A percentile compares a stretch with the other conserved stretches of the same genome.
Evolutionary conservation across 2,329 filamentous ascomycete species (phyloP).

Genomic region (Colletotrichum orchidophilum): DNA sequence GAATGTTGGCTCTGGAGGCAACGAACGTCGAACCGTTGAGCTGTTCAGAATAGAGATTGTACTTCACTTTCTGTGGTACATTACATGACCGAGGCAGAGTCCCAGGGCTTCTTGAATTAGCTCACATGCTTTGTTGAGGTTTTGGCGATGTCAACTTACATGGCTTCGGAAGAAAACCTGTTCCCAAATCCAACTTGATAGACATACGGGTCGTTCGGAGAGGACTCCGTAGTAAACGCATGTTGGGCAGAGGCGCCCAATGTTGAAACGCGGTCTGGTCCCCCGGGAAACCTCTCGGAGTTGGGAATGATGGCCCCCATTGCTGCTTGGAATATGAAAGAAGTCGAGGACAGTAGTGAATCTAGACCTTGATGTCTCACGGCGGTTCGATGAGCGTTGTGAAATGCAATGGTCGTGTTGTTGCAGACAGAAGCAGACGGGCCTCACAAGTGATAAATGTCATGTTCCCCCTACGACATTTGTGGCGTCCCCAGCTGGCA

Average conservation of each 20-base stretch:
- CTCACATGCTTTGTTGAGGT: not conserved
- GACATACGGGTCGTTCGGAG: constrained; percentile 34
- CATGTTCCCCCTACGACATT: constrained; percentile 10
- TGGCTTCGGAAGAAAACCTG: constrained; percentile 36
- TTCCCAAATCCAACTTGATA: constrained; percentile 39
- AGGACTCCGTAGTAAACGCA: constrained; percentile 28
- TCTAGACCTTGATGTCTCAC: not conserved
- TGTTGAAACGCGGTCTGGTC: not conserved
- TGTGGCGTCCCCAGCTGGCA: constrained; percentile 15
- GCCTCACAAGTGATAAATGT: constrained; percentile 21
- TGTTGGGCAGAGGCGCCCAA: constrained; percentile 31
- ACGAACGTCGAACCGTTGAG: constrained; percentile 54
- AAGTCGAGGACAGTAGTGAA: not conserved
- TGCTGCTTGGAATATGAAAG: not conserved
- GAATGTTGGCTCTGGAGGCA: constrained; percentile 27
- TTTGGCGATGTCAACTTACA: constrained; percentile 26
- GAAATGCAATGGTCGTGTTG: not conserved
- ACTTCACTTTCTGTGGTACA: constrained; percentile 52
- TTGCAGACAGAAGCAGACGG: constrained; percentile 4
- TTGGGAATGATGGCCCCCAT: constrained; percentile 26
- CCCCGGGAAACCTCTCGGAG: constrained; percentile 10
- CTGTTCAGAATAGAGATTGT: constrained; percentile 56
- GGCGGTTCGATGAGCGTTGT: not conserved
- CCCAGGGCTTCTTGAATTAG: constrained; percentile 26
- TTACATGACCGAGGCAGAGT: constrained; percentile 42